Percentiles rank a stretch among this genome's conserved stretches.
phyloP scores from a whole-genome alignment of 2,329 filamentous ascomycete genomes.

The Hypoxylon sp. region DNA sequence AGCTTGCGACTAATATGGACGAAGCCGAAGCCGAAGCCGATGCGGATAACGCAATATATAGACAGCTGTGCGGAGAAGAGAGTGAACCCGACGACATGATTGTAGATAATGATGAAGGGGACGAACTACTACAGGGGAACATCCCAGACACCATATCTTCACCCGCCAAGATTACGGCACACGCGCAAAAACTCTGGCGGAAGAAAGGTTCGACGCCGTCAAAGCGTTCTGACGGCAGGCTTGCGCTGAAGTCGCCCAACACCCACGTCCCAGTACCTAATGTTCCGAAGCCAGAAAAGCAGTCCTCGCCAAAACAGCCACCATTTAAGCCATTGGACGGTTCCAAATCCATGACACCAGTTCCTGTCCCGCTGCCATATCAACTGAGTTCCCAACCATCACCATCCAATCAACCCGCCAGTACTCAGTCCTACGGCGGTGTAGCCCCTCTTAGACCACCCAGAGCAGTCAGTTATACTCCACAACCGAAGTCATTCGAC shows the following conservation, averaged over 20 bases:
- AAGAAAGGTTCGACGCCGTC: constrained; percentile 25
- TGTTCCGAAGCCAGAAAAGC: constrained; percentile 21
- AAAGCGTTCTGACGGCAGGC: constrained; percentile 27
- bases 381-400: background rate
- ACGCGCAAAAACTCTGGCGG: constrained; percentile 22
- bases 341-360: constrained; percentile 8
- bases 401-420: background rate
- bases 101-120: constrained; percentile 13
- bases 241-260: constrained; percentile 26
- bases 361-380: constrained; percentile 14
- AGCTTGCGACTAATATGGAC: constrained; percentile 26
- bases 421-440: constrained; percentile 7
- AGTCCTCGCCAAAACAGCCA: constrained; percentile 5
- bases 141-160: constrained; percentile 17
- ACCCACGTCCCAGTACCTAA: constrained; percentile 26
- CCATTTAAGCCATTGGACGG: background rate
- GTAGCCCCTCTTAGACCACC: constrained; percentile 6
- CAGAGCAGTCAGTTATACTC: background rate
- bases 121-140: constrained; percentile 7
- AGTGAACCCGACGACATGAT: constrained; percentile 16
- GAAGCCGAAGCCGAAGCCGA: constrained; percentile 43
- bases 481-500: constrained; percentile 4
- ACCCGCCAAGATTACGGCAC: constrained; percentile 19
- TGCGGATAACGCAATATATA: constrained; percentile 39
- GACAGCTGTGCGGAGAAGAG: constrained; percentile 39